Evolutionary conservation across 1,139 yeast species (phyloP), one percentile per base, ranked within the genome.

Genomic region (Scheffersomyces insectosa): DNA sequence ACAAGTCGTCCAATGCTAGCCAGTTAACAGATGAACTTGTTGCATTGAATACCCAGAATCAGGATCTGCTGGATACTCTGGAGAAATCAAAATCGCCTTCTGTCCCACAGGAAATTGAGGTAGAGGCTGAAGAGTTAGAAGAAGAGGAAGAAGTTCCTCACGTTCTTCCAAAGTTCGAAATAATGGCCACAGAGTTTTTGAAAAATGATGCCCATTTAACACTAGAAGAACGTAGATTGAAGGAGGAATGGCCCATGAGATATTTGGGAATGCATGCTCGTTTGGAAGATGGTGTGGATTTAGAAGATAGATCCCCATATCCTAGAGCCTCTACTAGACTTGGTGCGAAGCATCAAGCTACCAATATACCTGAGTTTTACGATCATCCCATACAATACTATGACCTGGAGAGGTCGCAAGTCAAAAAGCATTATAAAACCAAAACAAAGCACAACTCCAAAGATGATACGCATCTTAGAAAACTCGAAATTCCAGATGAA

Each of bases 281-380:
- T 44, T 63, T 88, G 28, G 95, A 87, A 56, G 96, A 88, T 61
- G 89, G 87, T 0, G 75, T 88, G 31, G 96, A 88, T 56, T 58
- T 82, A 10, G 90, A 87, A 47, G 96, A 87, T 56, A 68, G 93
- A 35, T 68, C 75, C 3, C 91, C 93, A 1, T 85, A 85, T 53
- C 95, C 96, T 0, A 66, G 95, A 45, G 95, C 95, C 0, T 84
- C 87, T 2, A 86, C 95, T 0, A 66, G 95, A 46, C 60, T 88
- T 11, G 96, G 96, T 0, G 67, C 87, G 3, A 83, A 80, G 47
- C 86, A 85, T 56, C 97, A 89, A 62, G 85, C 85, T 8, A 72
- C 81, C 0, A 74, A 75, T 29, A 76, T 88, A 10, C 80, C 82
- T 0, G 91, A 84, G 29, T 88, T 83, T 82, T 75, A 72, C 13